phyloP scores from a whole-genome alignment of 768 basidiomycete species.

The Symmetrospora coprosmae region DNA sequence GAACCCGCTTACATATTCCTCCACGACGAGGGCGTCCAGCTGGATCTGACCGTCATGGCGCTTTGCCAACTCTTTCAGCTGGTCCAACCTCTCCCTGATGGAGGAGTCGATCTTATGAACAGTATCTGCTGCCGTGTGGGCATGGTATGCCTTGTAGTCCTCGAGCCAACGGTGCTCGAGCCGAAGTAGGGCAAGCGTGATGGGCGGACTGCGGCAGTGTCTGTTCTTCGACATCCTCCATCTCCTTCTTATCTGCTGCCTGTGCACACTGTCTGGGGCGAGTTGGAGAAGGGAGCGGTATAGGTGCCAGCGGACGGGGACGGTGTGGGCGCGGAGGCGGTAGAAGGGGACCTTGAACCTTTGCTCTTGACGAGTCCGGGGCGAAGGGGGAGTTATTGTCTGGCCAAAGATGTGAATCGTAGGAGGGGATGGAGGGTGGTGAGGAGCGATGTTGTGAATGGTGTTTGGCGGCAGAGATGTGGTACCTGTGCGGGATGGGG shows the following conservation, averaged over 20 bases:
- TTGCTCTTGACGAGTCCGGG: background rate
- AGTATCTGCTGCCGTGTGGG: background rate
- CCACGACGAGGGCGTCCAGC: background rate
- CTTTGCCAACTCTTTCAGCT: background rate
- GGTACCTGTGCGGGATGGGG: background rate
- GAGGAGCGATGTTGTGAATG: background rate
- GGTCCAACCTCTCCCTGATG: background rate
- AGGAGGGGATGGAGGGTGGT: background rate
- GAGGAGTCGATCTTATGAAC: background rate
- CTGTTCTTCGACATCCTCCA: background rate
- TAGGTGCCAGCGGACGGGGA: slow-evolving; percentile 61
- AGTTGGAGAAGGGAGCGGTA: slow-evolving; percentile 55
- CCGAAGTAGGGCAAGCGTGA: background rate
- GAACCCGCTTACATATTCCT: slow-evolving; percentile 6
- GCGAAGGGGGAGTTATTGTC: background rate
- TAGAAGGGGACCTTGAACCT: background rate
- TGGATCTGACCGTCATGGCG: background rate
- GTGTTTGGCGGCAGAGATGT: background rate
- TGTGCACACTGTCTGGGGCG: slow-evolving; percentile 32
- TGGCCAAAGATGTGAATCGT: too few relatives aligned
- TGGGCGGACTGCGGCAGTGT: background rate
- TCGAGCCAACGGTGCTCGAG: background rate
- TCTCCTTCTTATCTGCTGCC: background rate
- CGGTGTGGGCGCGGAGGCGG: slow-evolving; percentile 42
- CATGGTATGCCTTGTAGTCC: background rate